These are phyloP conservation scores for Macrolepiota albuminosa DNA, from an alignment of 768 basidiomycete genomes.

Conservation along the genomic window DNA sequence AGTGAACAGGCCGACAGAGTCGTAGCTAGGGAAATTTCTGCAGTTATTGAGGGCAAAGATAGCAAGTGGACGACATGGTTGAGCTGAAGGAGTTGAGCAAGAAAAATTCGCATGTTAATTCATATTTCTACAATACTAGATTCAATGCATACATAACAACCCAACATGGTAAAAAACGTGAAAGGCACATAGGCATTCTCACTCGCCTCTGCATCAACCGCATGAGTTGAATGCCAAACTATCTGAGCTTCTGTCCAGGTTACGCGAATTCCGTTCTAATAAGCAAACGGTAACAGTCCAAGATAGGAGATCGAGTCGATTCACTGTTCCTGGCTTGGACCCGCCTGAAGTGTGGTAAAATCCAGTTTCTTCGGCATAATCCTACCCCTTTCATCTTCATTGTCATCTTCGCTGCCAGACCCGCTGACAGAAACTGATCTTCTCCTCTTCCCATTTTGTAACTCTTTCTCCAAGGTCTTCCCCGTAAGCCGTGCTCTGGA, in stretches of 20 bases:
- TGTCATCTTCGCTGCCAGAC: slow-evolving; percentile 19
- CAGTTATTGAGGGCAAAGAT: slow-evolving; percentile 30
- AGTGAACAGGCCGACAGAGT: slow-evolving; percentile 30
- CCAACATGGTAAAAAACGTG: background rate
- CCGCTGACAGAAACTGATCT: slow-evolving; percentile 16
- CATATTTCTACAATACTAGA: background rate
- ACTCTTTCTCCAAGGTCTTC: slow-evolving; percentile 8
- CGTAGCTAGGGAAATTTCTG: slow-evolving; percentile 38
- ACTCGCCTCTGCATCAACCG: background rate
- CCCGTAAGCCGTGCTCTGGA: background rate
- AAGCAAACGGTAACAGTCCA: background rate
- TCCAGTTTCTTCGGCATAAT: slow-evolving; percentile 23
- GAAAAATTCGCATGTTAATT: background rate
- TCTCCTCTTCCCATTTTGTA: slow-evolving; percentile 3
- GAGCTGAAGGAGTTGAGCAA: slow-evolving; percentile 18
- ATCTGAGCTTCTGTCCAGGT: background rate
- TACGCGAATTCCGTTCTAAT: background rate
- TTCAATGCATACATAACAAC: background rate
- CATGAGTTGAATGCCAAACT: no score
- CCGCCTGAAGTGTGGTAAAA: slow-evolving; percentile 16
- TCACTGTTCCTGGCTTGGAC: slow-evolving; percentile 2
- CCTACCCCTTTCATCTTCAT: slow-evolving; percentile 6
- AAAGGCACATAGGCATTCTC: background rate
- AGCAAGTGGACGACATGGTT: slow-evolving; percentile 40
- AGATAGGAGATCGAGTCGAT: background rate